phyloP scores from a whole-genome alignment of 306 rosid genomes.

The Cucurbita argyrosperma region DNA sequence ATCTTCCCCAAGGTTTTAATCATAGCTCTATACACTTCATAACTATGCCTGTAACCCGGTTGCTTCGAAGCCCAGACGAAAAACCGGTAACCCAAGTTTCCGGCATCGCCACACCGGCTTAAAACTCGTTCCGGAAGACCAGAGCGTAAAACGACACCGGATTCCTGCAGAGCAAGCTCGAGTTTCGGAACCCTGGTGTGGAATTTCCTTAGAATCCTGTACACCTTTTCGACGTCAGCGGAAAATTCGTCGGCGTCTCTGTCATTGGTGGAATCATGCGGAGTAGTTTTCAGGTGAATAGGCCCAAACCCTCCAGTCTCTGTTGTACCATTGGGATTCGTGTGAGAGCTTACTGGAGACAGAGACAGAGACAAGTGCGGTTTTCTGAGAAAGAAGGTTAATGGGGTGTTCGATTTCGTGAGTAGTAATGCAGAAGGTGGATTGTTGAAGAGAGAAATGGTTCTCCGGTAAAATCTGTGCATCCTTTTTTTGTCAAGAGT shows the following conservation, averaged over 20 bases:
- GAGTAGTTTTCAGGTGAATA: constrained; percentile 18
- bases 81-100: constrained; percentile 60
- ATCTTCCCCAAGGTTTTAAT: constrained; percentile 56
- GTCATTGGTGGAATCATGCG: constrained; percentile 5
- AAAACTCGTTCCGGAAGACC: constrained; percentile 58
- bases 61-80: constrained; percentile 73
- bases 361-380: neutral
- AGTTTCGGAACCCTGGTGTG: constrained; percentile 68
- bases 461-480: constrained; percentile 24
- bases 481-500: constrained; percentile 1
- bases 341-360: constrained; percentile 3
- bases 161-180: constrained; percentile 65
- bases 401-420: constrained; percentile 7
- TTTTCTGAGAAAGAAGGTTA: constrained; percentile 4
- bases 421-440: neutral
- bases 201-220: constrained; percentile 50
- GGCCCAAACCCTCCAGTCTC: constrained; percentile 19
- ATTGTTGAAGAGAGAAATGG: constrained; percentile 6
- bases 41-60: constrained; percentile 35
- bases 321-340: neutral
- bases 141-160: constrained; percentile 47
- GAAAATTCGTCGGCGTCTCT: constrained; percentile 38
- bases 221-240: constrained; percentile 52
- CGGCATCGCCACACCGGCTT: constrained; percentile 74
- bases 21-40: constrained; percentile 59